phyloP scores from a whole-genome alignment of 2,329 filamentous ascomycete species.

The Trichoderma arundinaceum region DNA sequence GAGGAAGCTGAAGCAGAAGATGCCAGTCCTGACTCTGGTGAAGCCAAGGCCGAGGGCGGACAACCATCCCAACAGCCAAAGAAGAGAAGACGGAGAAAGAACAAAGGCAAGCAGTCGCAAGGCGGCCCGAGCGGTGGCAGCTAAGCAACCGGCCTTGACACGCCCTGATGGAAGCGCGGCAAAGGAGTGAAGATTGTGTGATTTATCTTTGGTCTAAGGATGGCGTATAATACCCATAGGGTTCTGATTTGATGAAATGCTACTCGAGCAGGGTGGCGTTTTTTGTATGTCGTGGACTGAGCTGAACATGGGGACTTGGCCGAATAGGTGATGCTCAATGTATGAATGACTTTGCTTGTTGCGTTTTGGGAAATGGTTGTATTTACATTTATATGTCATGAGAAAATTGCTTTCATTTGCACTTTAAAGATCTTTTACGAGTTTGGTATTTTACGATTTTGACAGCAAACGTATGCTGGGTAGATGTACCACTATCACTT shows the following conservation, averaged over 20 bases:
- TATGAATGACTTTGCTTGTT: slow-evolving; percentile 17
- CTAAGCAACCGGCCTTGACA: neutral
- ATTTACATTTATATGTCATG: slow-evolving; percentile 10
- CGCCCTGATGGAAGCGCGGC: neutral
- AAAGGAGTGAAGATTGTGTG: slow-evolving; percentile 25
- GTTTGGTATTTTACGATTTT: too few species aligned
- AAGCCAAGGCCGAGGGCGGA: slow-evolving; percentile 17
- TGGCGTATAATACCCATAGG: slow-evolving; percentile 19
- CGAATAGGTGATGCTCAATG: slow-evolving; percentile 8
- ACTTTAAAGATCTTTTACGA: too few species aligned
- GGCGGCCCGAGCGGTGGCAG: slow-evolving; percentile 30
- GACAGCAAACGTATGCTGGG: too few species aligned
- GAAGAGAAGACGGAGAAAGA: slow-evolving; percentile 34
- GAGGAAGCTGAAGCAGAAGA: slow-evolving; percentile 22
- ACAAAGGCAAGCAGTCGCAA: slow-evolving; percentile 31
- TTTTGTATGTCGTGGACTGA: slow-evolving; percentile 18
- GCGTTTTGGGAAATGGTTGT: slow-evolving; percentile 4
- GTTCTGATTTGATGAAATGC: slow-evolving; percentile 21
- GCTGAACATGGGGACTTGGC: slow-evolving; percentile 3
- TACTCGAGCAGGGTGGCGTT: slow-evolving; percentile 12
- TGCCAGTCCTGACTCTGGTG: slow-evolving; percentile 2
- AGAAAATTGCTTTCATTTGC: neutral
- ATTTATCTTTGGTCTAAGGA: slow-evolving; percentile 24
- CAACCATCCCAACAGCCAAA: slow-evolving; percentile 27
- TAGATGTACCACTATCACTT: too few species aligned